Evolutionary conservation across 441 rosid species (phyloP).

Genomic region (Iberis amara): DNA sequence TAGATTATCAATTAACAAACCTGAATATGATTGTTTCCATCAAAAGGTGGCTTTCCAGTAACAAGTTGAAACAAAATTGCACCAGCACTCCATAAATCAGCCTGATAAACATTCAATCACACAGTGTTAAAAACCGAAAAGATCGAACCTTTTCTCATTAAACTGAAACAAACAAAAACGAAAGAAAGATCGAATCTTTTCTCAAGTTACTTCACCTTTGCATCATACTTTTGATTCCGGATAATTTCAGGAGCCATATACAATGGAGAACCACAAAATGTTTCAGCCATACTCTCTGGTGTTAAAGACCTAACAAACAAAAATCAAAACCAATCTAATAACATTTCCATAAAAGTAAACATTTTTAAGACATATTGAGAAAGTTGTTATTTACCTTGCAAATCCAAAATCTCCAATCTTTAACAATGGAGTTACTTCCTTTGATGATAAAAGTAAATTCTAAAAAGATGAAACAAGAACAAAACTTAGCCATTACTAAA

Average conservation of each 20-base stretch:
- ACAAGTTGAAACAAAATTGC: slow-evolving; percentile 79
- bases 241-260: slow-evolving; percentile 93
- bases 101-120: slow-evolving; percentile 38
- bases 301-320: slow-evolving; percentile 49
- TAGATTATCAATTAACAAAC: slow-evolving; percentile 22
- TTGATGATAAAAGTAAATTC: slow-evolving; percentile 67
- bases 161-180: neutral
- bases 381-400: slow-evolving; percentile 52
- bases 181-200: neutral
- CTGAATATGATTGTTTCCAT: slow-evolving; percentile 68
- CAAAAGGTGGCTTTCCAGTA: slow-evolving; percentile 80
- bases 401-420: slow-evolving; percentile 93
- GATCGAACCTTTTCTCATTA: no score
- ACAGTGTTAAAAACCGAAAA: no score
- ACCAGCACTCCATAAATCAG: slow-evolving; percentile 96
- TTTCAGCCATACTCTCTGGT: slow-evolving; percentile 59
- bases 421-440: slow-evolving; percentile 47
- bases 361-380: neutral
- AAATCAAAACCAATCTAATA: slow-evolving; percentile 11
- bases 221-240: slow-evolving; percentile 69
- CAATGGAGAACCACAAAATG: slow-evolving; percentile 78
- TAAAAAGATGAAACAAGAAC: slow-evolving; percentile 26
- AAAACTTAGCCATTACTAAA: slow-evolving; percentile 10
- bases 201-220: slow-evolving; percentile 50
- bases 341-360: slow-evolving; percentile 3